Conservation (phyloP, 106 monocot species). For the Dendrobium nobile region DNA sequence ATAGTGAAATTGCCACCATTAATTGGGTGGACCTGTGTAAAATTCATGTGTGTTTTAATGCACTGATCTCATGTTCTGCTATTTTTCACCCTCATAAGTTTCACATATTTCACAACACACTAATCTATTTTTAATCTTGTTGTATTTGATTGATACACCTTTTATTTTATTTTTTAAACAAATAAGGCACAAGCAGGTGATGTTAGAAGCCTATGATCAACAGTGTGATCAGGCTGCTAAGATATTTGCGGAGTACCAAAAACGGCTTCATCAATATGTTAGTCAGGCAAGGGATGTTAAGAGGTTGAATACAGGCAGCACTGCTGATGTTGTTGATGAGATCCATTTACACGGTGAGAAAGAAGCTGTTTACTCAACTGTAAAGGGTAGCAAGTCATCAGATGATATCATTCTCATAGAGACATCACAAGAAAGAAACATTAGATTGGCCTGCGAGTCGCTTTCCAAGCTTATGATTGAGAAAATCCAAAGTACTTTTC, state of each 20-base stretch:
- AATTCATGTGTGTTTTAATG: no score
- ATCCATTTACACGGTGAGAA: slow-evolving; percentile 34
- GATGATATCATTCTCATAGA: slow-evolving; percentile 76
- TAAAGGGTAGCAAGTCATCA: slow-evolving; percentile 71
- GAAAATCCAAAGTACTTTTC: slow-evolving; percentile 61
- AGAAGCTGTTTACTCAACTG: slow-evolving; percentile 72
- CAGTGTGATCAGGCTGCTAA: slow-evolving; percentile 93
- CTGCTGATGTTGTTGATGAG: slow-evolving; percentile 27
- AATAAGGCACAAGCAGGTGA: slow-evolving; percentile 85
- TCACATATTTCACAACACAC: background rate
- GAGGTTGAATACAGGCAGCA: slow-evolving; percentile 25
- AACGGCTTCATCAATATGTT: slow-evolving; percentile 87
- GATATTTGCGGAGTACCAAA: slow-evolving; percentile 95
- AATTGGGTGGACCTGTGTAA: no score
- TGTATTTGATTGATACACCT: background rate
- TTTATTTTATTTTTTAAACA: slow-evolving; percentile 12
- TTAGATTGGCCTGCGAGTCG: slow-evolving; percentile 81
- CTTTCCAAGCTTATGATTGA: slow-evolving; percentile 66
- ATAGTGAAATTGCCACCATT: no score
- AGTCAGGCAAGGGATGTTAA: slow-evolving; percentile 75
- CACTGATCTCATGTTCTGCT: no score
- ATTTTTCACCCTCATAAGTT: background rate
- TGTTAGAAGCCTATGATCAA: slow-evolving; percentile 88
- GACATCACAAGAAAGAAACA: slow-evolving; percentile 62
- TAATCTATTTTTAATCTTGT: background rate